A percentile compares a stretch with the other conserved stretches of the same genome.
These are phyloP conservation scores for Orobanche coerulescens DNA, from an alignment of 257 asterid species.

Conservation along the genomic window DNA sequence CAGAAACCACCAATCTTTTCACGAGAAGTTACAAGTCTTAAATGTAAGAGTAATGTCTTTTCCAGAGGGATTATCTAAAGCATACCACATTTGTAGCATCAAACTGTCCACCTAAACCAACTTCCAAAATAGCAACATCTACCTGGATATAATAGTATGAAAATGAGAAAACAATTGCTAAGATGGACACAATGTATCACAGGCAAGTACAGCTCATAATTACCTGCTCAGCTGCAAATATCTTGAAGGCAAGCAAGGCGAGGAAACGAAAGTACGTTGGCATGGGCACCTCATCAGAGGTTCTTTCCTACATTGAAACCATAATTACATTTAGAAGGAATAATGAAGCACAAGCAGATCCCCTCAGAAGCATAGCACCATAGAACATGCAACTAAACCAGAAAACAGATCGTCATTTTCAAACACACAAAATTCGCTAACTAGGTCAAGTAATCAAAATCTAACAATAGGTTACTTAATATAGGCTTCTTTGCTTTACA, in stretches of 20 bases:
- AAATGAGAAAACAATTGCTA: conserved; percentile 16
- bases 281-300: conserved; percentile 68
- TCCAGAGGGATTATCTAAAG: conserved; percentile 7
- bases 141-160: conserved; percentile 47
- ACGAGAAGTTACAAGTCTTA: conserved; percentile 12
- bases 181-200: not conserved
- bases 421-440: too few species aligned
- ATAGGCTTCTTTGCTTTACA: too few species aligned
- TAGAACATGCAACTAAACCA: too few species aligned
- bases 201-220: conserved; percentile 3
- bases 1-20: not conserved
- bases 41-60: not conserved
- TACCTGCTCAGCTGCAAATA: conserved; percentile 92
- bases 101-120: conserved; percentile 91
- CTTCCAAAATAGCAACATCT: conserved; percentile 92
- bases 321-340: conserved; percentile 15
- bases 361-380: not conserved
- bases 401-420: too few species aligned
- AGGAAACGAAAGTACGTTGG: conserved; percentile 96
- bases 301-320: conserved; percentile 44
- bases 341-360: conserved; percentile 14
- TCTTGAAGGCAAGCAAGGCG: conserved; percentile 92
- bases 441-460: too few species aligned
- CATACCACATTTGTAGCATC: conserved; percentile 99
- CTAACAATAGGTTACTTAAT: too few species aligned